A percentile compares a stretch with the other conserved stretches of the same genome.
phyloP scores from a whole-genome alignment of 2,329 filamentous ascomycete species.

The Diplodia corticola region DNA sequence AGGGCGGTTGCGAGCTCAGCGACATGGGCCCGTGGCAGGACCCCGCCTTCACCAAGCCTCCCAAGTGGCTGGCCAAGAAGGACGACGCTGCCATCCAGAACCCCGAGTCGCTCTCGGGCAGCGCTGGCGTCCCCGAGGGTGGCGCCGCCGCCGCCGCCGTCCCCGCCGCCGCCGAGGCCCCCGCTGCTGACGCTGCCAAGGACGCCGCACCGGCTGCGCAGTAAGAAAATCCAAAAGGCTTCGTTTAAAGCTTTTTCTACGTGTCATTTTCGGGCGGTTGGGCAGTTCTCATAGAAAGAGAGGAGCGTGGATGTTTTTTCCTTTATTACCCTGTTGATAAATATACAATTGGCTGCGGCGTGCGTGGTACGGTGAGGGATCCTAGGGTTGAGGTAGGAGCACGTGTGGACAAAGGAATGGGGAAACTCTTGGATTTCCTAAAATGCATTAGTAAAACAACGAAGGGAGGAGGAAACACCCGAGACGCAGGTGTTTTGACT shows the following conservation, averaged over 20 bases:
- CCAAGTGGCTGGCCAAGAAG: conserved; percentile 47
- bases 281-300: conserved; percentile 14
- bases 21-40: conserved; percentile 91
- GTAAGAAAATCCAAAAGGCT: neutral
- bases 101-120: conserved; percentile 31
- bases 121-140: conserved; percentile 29
- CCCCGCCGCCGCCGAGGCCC: conserved; percentile 22
- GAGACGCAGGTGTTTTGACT: neutral
- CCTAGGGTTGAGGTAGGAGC: neutral
- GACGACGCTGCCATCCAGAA: conserved; percentile 33
- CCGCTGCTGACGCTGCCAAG: conserved; percentile 26
- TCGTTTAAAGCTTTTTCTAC: neutral
- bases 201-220: conserved; percentile 26
- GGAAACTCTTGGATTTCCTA: conserved; percentile 15
- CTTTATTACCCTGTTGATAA: conserved; percentile 9
- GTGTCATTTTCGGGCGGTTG: conserved; percentile 6
- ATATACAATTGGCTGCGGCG: conserved; percentile 18
- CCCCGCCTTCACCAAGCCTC: conserved; percentile 62
- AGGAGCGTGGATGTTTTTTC: conserved; percentile 13
- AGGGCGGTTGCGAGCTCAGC: conserved; percentile 79
- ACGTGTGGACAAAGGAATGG: neutral
- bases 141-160: conserved; percentile 9
- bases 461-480: neutral
- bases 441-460: conserved; percentile 20
- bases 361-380: neutral